Evolutionary conservation across 345 rosid genomes (phyloP), one percentile per base, ranked within the genome.

Genomic region (Dimocarpus longan): DNA sequence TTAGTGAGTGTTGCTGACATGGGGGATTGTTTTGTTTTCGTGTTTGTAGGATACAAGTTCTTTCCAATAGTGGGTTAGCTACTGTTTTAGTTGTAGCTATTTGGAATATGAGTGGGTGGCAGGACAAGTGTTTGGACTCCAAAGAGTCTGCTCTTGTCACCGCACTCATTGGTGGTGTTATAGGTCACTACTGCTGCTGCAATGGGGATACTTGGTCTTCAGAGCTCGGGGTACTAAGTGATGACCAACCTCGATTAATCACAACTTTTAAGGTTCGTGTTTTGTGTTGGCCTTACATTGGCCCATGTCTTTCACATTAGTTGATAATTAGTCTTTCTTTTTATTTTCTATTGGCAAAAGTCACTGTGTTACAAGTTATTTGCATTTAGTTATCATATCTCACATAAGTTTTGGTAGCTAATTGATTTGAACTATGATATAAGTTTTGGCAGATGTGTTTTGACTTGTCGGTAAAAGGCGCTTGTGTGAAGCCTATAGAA

Each of bases 131-230:
- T 80, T 88, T 94, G 86, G 93, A 94, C 82, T 81, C 97, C 0
- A 84, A 87, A 66, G 88, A 91, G 64, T 91, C 97, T 0, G 56
- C 73, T 70, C 46, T 74, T 22, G 40, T 86, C 44, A 94, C 98
- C 1, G 80, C 92, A 66, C 90, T 96, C 22, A 84, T 93, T 39
- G 99, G 97, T 72, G 99, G 97, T 74, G 80, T 96, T 66, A 87
- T 96, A 5, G 99, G 99, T 81, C 99, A 96, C 40, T 96, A 96
- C 77, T 88, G 89, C 11, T 96, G 97, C 76, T 89, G 89, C 85
- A 96, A 93, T 72, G 98, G 99, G 39, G 99, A 96, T 77, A 96
- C 99, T 24, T 96, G 98, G 99, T 96, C 99, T 77, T 96, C 99
- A 0, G 99, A 96, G 91, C 92, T 96, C 54, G 99, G 99, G 71